These are phyloP conservation scores for Peterozyma xylosa DNA, from an alignment of 805 yeast genomes.

Conservation along the genomic window DNA sequence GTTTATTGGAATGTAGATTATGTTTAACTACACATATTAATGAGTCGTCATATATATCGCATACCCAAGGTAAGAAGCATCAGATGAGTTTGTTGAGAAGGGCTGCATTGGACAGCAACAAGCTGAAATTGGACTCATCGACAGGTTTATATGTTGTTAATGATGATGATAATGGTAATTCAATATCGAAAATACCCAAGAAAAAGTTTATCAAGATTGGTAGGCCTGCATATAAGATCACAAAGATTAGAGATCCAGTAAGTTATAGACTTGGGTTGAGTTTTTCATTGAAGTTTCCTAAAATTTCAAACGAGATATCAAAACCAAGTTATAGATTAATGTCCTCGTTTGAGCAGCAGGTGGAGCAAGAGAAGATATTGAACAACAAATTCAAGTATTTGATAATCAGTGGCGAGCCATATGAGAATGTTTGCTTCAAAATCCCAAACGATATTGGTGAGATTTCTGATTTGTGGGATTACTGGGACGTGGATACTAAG, in stretches of 20 bases:
- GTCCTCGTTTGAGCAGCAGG: conserved; percentile 64
- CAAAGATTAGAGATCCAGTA: conserved; percentile 59
- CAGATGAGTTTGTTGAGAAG: conserved; percentile 64
- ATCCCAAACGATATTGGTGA: conserved; percentile 47
- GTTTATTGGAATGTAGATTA: conserved; percentile 74
- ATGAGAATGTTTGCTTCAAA: conserved; percentile 71
- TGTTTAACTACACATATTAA: conserved; percentile 79
- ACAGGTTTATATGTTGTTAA: background rate
- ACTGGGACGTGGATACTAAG: conserved; percentile 65
- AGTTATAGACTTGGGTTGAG: conserved; percentile 57
- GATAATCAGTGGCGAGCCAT: conserved; percentile 84
- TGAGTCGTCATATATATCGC: conserved; percentile 77
- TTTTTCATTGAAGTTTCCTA: conserved; percentile 51
- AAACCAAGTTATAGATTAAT: conserved; percentile 67
- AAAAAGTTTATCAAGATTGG: conserved; percentile 57
- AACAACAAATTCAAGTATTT: conserved; percentile 55
- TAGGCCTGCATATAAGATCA: conserved; percentile 60
- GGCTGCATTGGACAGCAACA: conserved; percentile 27
- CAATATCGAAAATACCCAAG: conserved; percentile 33
- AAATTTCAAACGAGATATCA: conserved; percentile 17
- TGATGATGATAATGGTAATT: conserved; percentile 10
- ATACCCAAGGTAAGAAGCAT: conserved; percentile 80
- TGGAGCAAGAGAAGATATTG: conserved; percentile 35
- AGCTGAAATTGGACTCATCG: conserved; percentile 1
- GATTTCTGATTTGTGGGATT: conserved; percentile 55